Conservation (phyloP, 202 grass and related monocot genomes). For the Carex sylvatica region DNA sequence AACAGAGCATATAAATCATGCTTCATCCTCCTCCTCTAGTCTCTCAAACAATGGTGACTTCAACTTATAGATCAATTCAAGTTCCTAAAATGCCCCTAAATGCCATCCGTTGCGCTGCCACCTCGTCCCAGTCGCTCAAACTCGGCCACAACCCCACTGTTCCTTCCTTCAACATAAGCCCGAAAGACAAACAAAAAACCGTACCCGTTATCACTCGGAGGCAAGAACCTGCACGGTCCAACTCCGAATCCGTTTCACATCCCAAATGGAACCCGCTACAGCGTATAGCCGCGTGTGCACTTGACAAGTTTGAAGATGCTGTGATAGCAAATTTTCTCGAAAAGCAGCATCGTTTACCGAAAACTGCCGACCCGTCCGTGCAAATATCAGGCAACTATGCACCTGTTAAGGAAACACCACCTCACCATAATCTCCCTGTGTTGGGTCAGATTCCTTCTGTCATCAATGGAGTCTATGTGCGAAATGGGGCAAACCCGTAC, state of each 20-base stretch:
- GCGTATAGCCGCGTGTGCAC: conserved; percentile 35
- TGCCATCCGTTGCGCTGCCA: background rate
- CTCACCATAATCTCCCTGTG: conserved; percentile 23
- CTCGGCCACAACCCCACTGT: background rate
- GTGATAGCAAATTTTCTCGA: conserved; percentile 59
- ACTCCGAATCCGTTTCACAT: background rate
- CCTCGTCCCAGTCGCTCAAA: background rate
- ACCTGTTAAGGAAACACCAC: conserved; percentile 51
- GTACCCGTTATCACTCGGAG: background rate
- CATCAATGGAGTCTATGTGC: conserved; percentile 68
- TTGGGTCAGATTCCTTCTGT: conserved; percentile 32
- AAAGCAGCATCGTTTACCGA: conserved; percentile 45
- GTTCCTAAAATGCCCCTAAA: background rate
- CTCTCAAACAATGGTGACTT: background rate
- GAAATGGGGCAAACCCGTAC: conserved; percentile 85
- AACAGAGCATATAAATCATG: background rate
- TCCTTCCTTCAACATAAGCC: background rate
- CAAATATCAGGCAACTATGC: conserved; percentile 92
- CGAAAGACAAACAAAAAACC: conserved; percentile 1
- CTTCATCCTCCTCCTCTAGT: background rate
- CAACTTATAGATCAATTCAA: background rate
- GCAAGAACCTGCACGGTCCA: background rate
- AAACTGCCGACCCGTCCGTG: conserved; percentile 56
- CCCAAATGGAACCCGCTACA: conserved; percentile 56
- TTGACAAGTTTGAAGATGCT: conserved; percentile 49